Evolutionary conservation across 179 eudicot genomes (phyloP), one percentile per base, ranked within the genome.

Genomic region (Heliamphora pulchella): DNA sequence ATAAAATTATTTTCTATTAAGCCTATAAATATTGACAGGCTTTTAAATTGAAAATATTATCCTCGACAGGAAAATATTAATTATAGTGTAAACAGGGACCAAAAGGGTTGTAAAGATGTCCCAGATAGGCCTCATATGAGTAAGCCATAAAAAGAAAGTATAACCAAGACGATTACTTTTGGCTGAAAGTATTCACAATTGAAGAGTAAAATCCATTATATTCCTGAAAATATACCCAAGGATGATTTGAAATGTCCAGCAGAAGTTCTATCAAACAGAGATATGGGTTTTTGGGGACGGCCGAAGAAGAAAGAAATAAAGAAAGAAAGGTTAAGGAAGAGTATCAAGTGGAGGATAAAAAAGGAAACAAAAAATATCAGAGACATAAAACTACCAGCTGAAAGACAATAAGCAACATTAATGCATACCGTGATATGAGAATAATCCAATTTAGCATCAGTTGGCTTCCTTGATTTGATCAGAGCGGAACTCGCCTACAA

Each of bases 391-490:
- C 10, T 17, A 59, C 11, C 68, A 62, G 43, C 48, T 44, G 14
- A 44, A 22, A 64, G 46, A 22, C 58, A 77, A 50, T 47, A 20
- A 70, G 66, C 18, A 54, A 79, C 20, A 39, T 13, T 8, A 64
- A 43, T 1, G 13, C 79, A 82, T 91, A 96, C 99, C 89, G 98
- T 96, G 79, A 96, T 88, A 80, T 96, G 97, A 78, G 99, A 96
- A 61, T 96, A 96, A 87, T 96, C 99, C 84, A 94, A 88, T 81
- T 96, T 96, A 17, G 85, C 83, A 86, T 90, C 94, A 51, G 84
- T 86, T 8, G 92, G 46, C 84, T 87, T 96, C 89, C 99, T 87
- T 65, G 97, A 87, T 86, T 92, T 96, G 75, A 96, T 90, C 92
- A 96, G 84, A 74, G 82, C 82, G 15, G 90, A 78, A 86, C 97